Percentiles rank a stretch among this genome's conserved stretches.
Conservation (phyloP, 2,329 filamentous ascomycete genomes). For the Hypoxylon sp. region DNA sequence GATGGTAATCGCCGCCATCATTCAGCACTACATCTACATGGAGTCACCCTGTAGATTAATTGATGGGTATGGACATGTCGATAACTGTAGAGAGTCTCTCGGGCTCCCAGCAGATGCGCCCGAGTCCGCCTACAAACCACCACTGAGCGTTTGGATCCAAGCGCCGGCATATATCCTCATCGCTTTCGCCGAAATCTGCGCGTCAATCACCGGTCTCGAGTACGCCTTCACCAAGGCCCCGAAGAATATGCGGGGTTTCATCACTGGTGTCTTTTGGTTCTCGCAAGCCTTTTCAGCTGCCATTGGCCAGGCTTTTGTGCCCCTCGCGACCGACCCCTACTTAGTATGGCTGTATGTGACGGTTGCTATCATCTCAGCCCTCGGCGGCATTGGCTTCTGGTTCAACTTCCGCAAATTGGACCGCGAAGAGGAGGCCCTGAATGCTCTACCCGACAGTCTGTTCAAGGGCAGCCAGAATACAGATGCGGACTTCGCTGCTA, state of each 20-base stretch:
- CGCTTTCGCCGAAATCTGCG: constrained; percentile 63
- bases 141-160: constrained; percentile 75
- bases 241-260: constrained; percentile 80
- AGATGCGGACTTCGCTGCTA: constrained; percentile 46
- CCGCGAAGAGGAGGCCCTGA: constrained; percentile 74
- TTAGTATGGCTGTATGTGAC: constrained; percentile 80
- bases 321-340: constrained; percentile 71
- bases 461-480: constrained; percentile 49
- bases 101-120: constrained; percentile 32
- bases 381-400: constrained; percentile 77
- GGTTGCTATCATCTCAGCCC: constrained; percentile 73
- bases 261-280: constrained; percentile 77
- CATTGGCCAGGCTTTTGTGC: constrained; percentile 73
- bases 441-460: constrained; percentile 62
- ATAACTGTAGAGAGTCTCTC: constrained; percentile 48
- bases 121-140: constrained; percentile 49
- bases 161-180: constrained; percentile 64
- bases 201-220: constrained; percentile 72
- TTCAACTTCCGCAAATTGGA: constrained; percentile 73
- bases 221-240: constrained; percentile 84
- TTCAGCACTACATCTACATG: constrained; percentile 75
- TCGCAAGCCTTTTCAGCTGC: constrained; percentile 77
- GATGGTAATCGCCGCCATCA: constrained; percentile 69
- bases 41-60: constrained; percentile 71
- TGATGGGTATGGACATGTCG: constrained; percentile 63